phyloP scores from a whole-genome alignment of 1,139 yeast genomes.

The Yamadazyma membranifaciens region DNA sequence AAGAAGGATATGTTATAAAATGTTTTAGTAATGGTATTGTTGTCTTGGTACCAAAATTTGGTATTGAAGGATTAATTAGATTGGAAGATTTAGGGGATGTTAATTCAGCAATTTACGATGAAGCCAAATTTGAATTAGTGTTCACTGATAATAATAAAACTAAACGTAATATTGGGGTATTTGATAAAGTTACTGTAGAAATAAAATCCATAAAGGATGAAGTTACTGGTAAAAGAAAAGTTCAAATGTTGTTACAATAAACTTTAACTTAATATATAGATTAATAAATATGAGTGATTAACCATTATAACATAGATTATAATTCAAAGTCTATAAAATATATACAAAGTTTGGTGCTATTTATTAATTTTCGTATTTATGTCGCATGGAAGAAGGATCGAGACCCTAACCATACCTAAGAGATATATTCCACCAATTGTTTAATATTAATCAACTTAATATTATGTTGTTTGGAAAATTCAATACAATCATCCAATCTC shows the following conservation, averaged over 20 bases:
- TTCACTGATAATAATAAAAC: slow-evolving; percentile 49
- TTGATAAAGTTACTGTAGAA: slow-evolving; percentile 81
- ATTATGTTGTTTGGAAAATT: slow-evolving; percentile 60
- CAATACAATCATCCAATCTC: slow-evolving; percentile 82
- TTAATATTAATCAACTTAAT: slow-evolving; percentile 81
- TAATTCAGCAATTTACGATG: slow-evolving; percentile 66
- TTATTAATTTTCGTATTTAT: no score
- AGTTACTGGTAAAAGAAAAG: slow-evolving; percentile 89
- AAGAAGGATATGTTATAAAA: slow-evolving; percentile 89
- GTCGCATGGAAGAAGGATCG: no score
- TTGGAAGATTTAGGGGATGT: slow-evolving; percentile 72
- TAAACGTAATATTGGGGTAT: slow-evolving; percentile 60
- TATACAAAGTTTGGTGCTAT: not conserved
- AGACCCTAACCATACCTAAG: not conserved
- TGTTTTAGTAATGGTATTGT: slow-evolving; percentile 95
- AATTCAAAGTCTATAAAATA: not conserved
- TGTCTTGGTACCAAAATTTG: slow-evolving; percentile 93
- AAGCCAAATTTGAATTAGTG: slow-evolving; percentile 69
- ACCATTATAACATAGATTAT: not conserved
- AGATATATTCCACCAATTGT: slow-evolving; percentile 60
- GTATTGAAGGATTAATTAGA: slow-evolving; percentile 91
- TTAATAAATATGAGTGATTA: no score
- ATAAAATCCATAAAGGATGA: slow-evolving; percentile 84
- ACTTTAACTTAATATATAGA: no score
- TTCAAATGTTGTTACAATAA: slow-evolving; percentile 59